Evolutionary conservation across 2,329 filamentous ascomycete genomes (phyloP), one percentile per base, ranked within the genome.

Genomic region (Colletotrichum australisinense): DNA sequence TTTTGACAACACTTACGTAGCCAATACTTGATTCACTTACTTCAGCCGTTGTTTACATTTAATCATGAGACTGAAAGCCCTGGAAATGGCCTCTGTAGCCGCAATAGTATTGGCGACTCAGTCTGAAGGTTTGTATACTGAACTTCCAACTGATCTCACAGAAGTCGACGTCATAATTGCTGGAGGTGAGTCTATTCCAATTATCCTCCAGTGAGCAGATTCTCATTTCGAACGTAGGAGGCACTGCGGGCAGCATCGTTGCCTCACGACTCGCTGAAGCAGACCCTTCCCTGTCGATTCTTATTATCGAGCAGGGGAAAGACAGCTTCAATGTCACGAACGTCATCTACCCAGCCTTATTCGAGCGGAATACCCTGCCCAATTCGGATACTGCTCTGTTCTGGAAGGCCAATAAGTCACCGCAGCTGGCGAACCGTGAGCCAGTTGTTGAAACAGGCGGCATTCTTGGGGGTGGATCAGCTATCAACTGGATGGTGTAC

Each of bases 141-240:
- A 75, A 35, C 69, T 78, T 8, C 75, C 77, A 0, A 79, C 81
- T 9, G 76, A 78, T 9, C 73, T 85, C 22, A 66, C 81, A 49
- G 85, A 87, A 73, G 85, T 88, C 9, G 88, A 89, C 74, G 82
- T 89, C 55, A 86, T 89, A 68, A 83, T 89, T 65, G 85, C 84
- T 4, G 87, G 87, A 76, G 85, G 85, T 84, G 78, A 55, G 77
- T 74, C 5, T 26, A 16, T 4, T 73, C 1, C n/a, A 14, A 2
- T 16, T 9, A 3, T 14, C 24, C 8, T n/a, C 30, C 12, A 1
- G 11, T 38, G 14, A 24, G 6, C 28, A 9, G 16, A 16, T n/a
- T 19, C 26, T 65, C 11, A 67, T n/a, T 2, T 7, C n/a, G 22
- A 5, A 42, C 32, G 4, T 52, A 82, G 80, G 79, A 5, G 80